Percentiles rank a stretch among this genome's conserved stretches.
phyloP scores from a whole-genome alignment of 352 stramenopile species.

The Thraustotheca clavata region DNA sequence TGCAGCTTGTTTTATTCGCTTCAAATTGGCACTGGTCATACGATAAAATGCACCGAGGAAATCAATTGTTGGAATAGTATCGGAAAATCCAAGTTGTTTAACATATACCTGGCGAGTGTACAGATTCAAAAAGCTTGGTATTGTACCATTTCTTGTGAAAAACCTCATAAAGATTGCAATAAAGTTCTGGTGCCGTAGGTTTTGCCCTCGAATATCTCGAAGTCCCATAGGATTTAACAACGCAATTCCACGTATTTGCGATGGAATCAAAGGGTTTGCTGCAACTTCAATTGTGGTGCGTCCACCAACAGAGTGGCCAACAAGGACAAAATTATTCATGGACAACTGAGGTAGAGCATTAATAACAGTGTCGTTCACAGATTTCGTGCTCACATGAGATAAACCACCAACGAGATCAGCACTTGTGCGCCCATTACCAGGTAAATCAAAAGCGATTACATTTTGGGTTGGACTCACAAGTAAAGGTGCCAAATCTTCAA shows the following conservation, averaged over 20 bases:
- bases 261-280: conserved; percentile 34
- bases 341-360: conserved; percentile 29
- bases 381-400: conserved; percentile 32
- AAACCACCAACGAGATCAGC: conserved; percentile 33
- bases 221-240: conserved; percentile 40
- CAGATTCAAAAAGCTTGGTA: too few relatives aligned
- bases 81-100: conserved; percentile 37
- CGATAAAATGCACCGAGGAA: conserved; percentile 52
- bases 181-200: conserved; percentile 25
- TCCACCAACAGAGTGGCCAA: conserved; percentile 60
- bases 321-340: conserved; percentile 36
- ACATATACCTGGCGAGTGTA: conserved; percentile 41
- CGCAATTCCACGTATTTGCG: conserved; percentile 35
- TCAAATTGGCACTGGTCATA: conserved; percentile 41
- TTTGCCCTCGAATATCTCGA: conserved; percentile 28
- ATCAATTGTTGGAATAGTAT: conserved; percentile 36
- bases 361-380: conserved; percentile 29
- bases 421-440: conserved; percentile 43
- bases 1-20: conserved; percentile 29
- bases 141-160: conserved; percentile 26
- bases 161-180: conserved; percentile 27
- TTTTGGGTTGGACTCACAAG: too few relatives aligned
- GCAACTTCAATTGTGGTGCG: conserved; percentile 33
- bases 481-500: background rate
- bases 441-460: conserved; percentile 50